Conservation (phyloP, 495 filamentous ascomycete genomes). For the Penicillium steckii region DNA sequence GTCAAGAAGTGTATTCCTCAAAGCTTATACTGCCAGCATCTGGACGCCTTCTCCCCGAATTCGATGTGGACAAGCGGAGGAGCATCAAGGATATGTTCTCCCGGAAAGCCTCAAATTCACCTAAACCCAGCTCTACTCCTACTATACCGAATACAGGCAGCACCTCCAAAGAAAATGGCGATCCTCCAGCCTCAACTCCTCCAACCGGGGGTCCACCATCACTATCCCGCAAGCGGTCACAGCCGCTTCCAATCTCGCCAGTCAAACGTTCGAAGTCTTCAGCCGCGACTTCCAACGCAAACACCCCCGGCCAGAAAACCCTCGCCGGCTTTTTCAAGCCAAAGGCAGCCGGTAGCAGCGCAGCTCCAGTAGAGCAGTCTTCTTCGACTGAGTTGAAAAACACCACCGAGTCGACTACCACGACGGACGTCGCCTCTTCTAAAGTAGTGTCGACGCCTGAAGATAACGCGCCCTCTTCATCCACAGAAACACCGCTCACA, state of each 20-base stretch:
- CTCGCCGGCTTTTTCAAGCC: conserved; percentile 83
- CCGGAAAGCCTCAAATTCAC: conserved; percentile 45
- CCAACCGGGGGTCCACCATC: conserved; percentile 9
- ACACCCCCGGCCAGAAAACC: conserved; percentile 64
- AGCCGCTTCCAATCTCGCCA: conserved; percentile 8
- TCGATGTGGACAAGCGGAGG: conserved; percentile 63
- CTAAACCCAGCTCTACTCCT: background rate
- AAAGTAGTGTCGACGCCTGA: background rate
- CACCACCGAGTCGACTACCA: background rate
- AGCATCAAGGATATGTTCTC: conserved; percentile 93
- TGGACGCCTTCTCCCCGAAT: conserved; percentile 82
- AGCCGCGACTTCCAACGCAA: conserved; percentile 12
- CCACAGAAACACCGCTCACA: background rate
- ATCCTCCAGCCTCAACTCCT: background rate
- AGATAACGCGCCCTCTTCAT: background rate
- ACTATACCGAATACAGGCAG: background rate
- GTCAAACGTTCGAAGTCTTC: conserved; percentile 51
- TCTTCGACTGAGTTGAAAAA: background rate
- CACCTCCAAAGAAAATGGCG: background rate
- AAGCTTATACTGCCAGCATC: conserved; percentile 72
- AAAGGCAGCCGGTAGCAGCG: background rate
- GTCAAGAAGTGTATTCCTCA: conserved; percentile 62
- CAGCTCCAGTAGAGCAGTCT: background rate
- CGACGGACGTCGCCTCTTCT: background rate
- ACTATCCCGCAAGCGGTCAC: conserved; percentile 31